These are phyloP conservation scores for Helianthus annuus DNA, from an alignment of 129 eudicot genomes.

Conservation along the genomic window HanXRQr2.0-SUNRISE NC_035443.2:138117973-138118472, in stretches of 20 bases:
- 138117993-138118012: too few species aligned
- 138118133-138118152: too few species aligned
- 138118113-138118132: too few species aligned
- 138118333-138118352: constrained; percentile 71
- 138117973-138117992: too few species aligned
- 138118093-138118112: too few species aligned
- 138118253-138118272: not conserved
- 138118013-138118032: too few species aligned
- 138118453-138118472: constrained; percentile 76
- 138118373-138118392: constrained; percentile 80
- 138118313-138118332: not conserved
- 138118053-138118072: too few species aligned
- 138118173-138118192: too few species aligned
- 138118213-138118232: not conserved
- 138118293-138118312: not conserved
- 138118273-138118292: not conserved
- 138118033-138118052: too few species aligned
- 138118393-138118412: constrained; percentile 75
- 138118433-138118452: constrained; percentile 73
- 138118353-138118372: constrained; percentile 72
- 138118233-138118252: not conserved
- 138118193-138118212: too few species aligned
- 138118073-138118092: too few species aligned
- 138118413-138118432: constrained; percentile 77
- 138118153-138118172: too few species aligned